Base-by-base conservation (phyloP, 257 asterid genomes). In the Osmanthus fragrans region DNA sequence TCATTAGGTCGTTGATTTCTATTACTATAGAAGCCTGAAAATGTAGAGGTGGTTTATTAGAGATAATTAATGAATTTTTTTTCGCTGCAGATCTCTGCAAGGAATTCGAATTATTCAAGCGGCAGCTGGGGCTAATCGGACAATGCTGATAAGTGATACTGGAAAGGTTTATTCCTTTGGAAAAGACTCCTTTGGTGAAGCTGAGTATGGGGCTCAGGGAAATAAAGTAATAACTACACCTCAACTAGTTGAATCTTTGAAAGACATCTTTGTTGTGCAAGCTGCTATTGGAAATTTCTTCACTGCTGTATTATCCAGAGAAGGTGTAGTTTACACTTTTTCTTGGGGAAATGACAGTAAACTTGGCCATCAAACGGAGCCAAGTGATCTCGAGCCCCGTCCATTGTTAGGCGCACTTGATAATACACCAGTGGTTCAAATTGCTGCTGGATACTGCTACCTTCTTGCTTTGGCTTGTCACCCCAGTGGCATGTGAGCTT, bases 401-500 rank as follows among this genome's bases (percentile, higher is more conserved):
- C 96, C 91, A 0, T 82, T 96, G 81, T 63, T 91, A 83, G 99
- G 98, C 73, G 87, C 90, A 4, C 98, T 96, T 56, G 97, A 92
- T 80, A 85, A 91, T 83, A 80, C 84, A 36, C 98, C 97, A 0
- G 98, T 94, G 34, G 98, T 96, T 82, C 99, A 96, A 85, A 94
- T 96, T 74, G 97, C 99, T 29, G 98, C 99, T 37, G 99, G 99
- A 80, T 94, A 96, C 76, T 96, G 99, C 89, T 96, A 93, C 80
- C 98, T 96, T 84, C 99, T 94, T 76, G 97, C 96, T 77, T 82
- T 96, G 90, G 96, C 99, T 76, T 96, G 97, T 84, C 96, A 96
- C 78, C 97, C 97, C 64, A 71, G 89, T 83, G 96, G 97, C 85
- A 96, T 96, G 99, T 96, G 81, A 91, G 97, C 78, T 74, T 75